Base-by-base conservation (phyloP, 768 basidiomycete genomes). In the Kwoniella pini region DNA sequence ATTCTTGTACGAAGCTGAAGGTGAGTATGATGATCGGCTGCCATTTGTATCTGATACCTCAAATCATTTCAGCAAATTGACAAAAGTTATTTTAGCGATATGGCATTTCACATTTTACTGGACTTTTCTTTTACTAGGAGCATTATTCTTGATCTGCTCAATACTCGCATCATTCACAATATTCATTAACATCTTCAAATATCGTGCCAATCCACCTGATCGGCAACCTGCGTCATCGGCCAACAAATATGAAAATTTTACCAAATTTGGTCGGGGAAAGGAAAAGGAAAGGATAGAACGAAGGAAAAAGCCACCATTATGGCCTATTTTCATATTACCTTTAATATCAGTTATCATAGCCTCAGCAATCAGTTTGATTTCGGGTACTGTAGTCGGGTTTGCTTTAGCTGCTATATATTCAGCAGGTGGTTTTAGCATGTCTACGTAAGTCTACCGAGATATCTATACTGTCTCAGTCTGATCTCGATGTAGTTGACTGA, bases 71-170 rank as follows among this genome's bases (percentile, higher is more conserved):
- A n/a, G 15, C 15, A 36, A 15, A 4, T 44, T 10, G 22, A 28
- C 13, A 9, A 11, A 44, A 4, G 4, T 13, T n/a, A n/a, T n/a
- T 30, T 22, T 44, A 75, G 73, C 59, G n/a, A 72, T 75, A 15
- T 75, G 73, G 73, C 53, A 63, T n/a, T 75, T 72, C 62, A 75
- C 73, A 5, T 50, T 75, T 15, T 75, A 69, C 63, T 75, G 73
- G 73, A 75, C 69, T 12, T 39, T 75, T 40, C 38, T 65, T 26
- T 57, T 70, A 26, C 30, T 70, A 31, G 56, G 68, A 21, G 38
- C 44, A 9, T 57, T 68, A 28, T 72, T 72, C 59, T 51, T 72
- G 15, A 39, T 75, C 31, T 65, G 63, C 22, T 63, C 69, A 4
- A 38, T 64, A 6, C 28, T 67, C 45, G 71, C 73, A 1, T 53